phyloP scores from a whole-genome alignment of 2,329 filamentous ascomycete species.

The Meredithiella fracta region DNA sequence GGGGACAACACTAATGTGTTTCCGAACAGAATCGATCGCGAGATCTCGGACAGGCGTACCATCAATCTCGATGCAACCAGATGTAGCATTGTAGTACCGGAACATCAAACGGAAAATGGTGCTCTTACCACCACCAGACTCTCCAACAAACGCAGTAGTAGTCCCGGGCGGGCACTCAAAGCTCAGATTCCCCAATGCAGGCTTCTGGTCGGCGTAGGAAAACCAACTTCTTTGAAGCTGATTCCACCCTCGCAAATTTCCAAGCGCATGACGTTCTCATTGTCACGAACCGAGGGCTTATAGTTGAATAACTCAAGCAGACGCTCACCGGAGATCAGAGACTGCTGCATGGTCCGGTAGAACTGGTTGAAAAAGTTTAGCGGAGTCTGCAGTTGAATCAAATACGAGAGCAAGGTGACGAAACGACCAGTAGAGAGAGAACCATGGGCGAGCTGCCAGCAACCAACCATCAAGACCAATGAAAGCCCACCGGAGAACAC shows the following conservation, averaged over 20 bases:
- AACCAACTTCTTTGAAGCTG: conserved; percentile 81
- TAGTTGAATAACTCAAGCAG: conserved; percentile 95
- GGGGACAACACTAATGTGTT: conserved; percentile 86
- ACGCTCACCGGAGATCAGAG: conserved; percentile 93
- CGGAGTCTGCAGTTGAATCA: conserved; percentile 63
- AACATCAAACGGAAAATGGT: conserved; percentile 92
- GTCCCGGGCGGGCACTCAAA: conserved; percentile 82
- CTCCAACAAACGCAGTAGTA: conserved; percentile 88
- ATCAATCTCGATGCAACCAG: conserved; percentile 71
- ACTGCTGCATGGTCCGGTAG: conserved; percentile 87
- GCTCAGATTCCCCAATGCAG: conserved; percentile 65
- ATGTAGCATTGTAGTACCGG: conserved; percentile 79
- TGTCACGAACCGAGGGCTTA: conserved; percentile 76
- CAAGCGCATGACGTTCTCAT: conserved; percentile 45
- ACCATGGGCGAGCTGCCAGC: conserved; percentile 57
- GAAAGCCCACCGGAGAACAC: conserved; percentile 66
- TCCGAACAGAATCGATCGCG: conserved; percentile 83
- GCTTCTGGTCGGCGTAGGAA: conserved; percentile 72
- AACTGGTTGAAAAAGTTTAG: conserved; percentile 87
- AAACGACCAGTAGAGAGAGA: conserved; percentile 53
- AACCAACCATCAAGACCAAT: conserved; percentile 54
- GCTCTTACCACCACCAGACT: conserved; percentile 93
- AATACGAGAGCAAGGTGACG: conserved; percentile 57
- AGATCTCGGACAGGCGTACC: conserved; percentile 68
- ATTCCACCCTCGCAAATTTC: conserved; percentile 63